Evolutionary conservation across 257 asterid species (phyloP).

Genomic region (Nicotiana otophora): DNA sequence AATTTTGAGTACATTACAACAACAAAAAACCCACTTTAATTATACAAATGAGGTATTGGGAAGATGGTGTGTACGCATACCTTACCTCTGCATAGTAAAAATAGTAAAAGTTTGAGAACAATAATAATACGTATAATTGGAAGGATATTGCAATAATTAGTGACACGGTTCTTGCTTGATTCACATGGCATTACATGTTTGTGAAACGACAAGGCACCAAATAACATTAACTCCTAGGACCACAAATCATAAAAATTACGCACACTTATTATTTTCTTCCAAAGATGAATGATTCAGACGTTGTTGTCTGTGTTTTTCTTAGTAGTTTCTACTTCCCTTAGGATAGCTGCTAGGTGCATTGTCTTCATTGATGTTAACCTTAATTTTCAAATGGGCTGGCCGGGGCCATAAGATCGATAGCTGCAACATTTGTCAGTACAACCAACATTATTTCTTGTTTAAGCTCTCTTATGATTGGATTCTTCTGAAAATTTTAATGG

Average conservation of each 20-base stretch:
- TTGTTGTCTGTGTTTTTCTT: not conserved
- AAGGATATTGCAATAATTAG: not conserved
- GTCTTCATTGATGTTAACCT: not conserved
- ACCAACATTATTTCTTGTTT: conserved; percentile 6
- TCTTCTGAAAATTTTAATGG: not conserved
- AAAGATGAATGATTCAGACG: too few species aligned
- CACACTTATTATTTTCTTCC: not conserved
- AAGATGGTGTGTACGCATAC: too few species aligned
- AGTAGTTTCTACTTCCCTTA: not conserved
- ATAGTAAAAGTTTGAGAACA: too few species aligned
- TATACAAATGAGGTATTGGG: fast-evolving
- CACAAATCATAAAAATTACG: not conserved
- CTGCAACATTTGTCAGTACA: conserved; percentile 5
- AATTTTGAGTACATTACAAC: too few species aligned
- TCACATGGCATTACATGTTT: not conserved
- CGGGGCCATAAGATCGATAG: not conserved
- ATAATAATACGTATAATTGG: too few species aligned
- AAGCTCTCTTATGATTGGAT: not conserved
- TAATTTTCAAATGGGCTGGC: conserved; percentile 15
- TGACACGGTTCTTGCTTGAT: not conserved
- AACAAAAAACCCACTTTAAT: too few species aligned
- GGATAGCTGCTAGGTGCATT: not conserved
- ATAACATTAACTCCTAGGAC: not conserved
- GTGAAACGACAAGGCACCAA: not conserved
- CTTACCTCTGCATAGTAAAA: too few species aligned